These are phyloP conservation scores for Phytopythium oedochilum DNA, from an alignment of 352 stramenopile species.

Conservation along the genomic window DNA sequence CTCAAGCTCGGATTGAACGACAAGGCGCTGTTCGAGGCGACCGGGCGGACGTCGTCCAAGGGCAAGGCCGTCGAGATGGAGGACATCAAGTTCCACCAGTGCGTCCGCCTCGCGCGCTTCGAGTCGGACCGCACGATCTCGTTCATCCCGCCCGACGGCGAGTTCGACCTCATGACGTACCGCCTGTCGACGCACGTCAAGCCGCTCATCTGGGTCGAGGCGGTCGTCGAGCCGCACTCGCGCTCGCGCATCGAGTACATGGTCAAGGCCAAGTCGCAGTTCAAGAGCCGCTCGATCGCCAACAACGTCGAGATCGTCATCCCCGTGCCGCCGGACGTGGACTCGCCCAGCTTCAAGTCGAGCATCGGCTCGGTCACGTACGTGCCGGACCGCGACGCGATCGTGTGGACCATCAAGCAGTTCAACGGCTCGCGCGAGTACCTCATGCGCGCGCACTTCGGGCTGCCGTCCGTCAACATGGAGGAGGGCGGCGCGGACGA, in stretches of 20 bases:
- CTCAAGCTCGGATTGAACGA: slow-evolving; percentile 99
- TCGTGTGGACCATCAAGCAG: slow-evolving; percentile 99
- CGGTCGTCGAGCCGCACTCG: slow-evolving; percentile 97
- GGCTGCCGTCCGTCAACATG: slow-evolving; percentile 92
- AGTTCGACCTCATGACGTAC: slow-evolving; percentile 99
- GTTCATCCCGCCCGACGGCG: slow-evolving; percentile 99
- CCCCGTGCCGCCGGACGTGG: slow-evolving; percentile 97
- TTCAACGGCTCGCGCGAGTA: slow-evolving; percentile 98
- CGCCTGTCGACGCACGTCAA: slow-evolving; percentile 98
- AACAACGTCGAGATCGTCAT: slow-evolving; percentile 99
- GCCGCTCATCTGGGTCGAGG: slow-evolving; percentile 98
- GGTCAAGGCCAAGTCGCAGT: slow-evolving; percentile 98
- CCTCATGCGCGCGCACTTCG: slow-evolving; percentile 99
- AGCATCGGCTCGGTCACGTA: slow-evolving; percentile 98
- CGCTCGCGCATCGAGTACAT: slow-evolving; percentile 98
- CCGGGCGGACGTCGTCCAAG: slow-evolving; percentile 80
- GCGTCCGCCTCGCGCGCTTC: slow-evolving; percentile 97
- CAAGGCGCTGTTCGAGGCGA: slow-evolving; percentile 99
- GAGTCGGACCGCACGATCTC: slow-evolving; percentile 99
- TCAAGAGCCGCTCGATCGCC: slow-evolving; percentile 97
- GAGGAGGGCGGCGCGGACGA: slow-evolving; percentile 83
- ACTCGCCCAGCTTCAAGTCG: slow-evolving; percentile 98
- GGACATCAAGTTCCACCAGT: slow-evolving; percentile 99
- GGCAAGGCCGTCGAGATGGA: slow-evolving; percentile 99
- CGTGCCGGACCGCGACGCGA: slow-evolving; percentile 96